Conservation (phyloP, 345 rosid genomes). For the Rhodamnia rubescens region DNA sequence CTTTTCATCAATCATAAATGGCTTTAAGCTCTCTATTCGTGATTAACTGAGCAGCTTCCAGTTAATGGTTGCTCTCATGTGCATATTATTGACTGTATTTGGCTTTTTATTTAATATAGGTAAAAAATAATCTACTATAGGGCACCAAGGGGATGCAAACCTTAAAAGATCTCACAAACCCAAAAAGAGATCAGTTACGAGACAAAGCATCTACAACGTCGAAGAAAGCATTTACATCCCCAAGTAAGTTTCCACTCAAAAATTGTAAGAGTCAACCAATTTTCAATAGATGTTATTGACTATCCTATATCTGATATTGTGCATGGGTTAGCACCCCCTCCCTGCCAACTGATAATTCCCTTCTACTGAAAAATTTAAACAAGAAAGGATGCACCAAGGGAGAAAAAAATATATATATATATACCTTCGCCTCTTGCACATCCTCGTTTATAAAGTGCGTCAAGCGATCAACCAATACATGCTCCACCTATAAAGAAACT, state of each 20-base stretch:
- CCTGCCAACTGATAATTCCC: background rate
- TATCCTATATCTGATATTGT: background rate
- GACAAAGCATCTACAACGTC: background rate
- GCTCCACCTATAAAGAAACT: slow-evolving; percentile 53
- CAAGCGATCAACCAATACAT: slow-evolving; percentile 58
- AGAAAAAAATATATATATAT: background rate
- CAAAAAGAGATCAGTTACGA: background rate
- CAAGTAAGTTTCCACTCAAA: background rate
- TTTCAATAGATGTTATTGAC: background rate
- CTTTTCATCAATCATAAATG: background rate
- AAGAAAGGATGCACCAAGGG: background rate
- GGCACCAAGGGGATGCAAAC: background rate
- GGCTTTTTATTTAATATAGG: background rate
- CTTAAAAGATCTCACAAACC: background rate
- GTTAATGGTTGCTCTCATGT: background rate
- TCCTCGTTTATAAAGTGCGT: slow-evolving; percentile 48
- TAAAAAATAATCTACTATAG: background rate
- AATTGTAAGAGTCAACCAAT: background rate
- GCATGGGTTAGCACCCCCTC: background rate
- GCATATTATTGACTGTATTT: background rate
- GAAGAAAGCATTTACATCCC: background rate
- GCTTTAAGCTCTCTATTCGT: background rate
- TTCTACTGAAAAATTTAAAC: background rate
- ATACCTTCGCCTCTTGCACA: slow-evolving; percentile 69
- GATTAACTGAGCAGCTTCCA: background rate